Conservation (phyloP, 129 eudicot genomes). For the Heracleum sosnowskyi region DNA sequence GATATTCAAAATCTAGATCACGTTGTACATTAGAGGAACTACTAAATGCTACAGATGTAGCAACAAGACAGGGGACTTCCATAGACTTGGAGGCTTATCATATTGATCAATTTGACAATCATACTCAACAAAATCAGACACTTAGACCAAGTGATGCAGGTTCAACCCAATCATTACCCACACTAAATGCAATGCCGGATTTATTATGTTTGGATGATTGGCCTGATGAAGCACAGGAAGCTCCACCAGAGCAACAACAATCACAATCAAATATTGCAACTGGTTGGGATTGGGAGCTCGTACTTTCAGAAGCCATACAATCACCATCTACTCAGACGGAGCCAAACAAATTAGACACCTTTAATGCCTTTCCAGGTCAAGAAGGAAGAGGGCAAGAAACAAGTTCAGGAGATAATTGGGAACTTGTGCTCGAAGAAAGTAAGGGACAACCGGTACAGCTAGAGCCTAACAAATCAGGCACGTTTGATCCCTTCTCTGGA, state of each 20-base stretch:
- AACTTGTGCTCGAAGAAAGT: constrained; percentile 30
- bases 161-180: constrained; percentile 43
- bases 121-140: constrained; percentile 12
- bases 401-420: constrained; percentile 29
- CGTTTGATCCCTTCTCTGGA: background rate
- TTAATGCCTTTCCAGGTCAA: constrained; percentile 11
- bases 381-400: background rate
- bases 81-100: constrained; percentile 37
- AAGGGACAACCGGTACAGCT: constrained; percentile 8
- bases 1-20: constrained; percentile 25
- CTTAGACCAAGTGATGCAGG: constrained; percentile 30
- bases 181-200: constrained; percentile 22
- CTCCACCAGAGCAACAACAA: background rate
- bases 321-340: constrained; percentile 5
- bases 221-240: constrained; percentile 13
- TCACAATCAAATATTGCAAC: background rate
- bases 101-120: constrained; percentile 26
- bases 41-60: constrained; percentile 32
- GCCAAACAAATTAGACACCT: constrained; percentile 12
- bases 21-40: constrained; percentile 40
- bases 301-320: constrained; percentile 20
- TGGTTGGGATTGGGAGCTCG: constrained; percentile 47
- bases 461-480: constrained; percentile 3
- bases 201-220: constrained; percentile 39
- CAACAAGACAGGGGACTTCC: constrained; percentile 23